A percentile compares a stretch with the other conserved stretches of the same genome.
Evolutionary conservation across 371 early-diverging fungal genomes (phyloP).

Genomic region (Actinomortierella ambigua): DNA sequence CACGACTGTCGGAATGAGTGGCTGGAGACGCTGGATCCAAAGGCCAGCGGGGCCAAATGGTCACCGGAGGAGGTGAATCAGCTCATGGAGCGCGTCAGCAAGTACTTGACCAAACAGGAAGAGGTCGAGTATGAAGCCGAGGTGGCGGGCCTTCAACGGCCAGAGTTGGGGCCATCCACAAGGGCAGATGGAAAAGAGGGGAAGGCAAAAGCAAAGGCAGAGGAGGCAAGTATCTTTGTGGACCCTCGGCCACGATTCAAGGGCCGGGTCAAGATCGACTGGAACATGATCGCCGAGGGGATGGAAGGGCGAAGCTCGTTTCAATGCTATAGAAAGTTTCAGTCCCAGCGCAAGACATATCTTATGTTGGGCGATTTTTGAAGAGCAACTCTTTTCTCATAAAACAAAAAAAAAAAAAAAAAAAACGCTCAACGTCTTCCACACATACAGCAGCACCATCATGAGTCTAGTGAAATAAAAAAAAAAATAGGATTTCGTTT

Average conservation of each 20-base stretch:
- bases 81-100: constrained; percentile 30
- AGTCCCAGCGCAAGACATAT: constrained; percentile 15
- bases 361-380: constrained; percentile 19
- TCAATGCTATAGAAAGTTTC: constrained; percentile 27
- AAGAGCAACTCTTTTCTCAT: neutral
- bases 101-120: constrained; percentile 9
- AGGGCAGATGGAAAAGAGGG: too few relatives aligned
- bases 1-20: constrained; percentile 28
- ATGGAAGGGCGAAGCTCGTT: constrained; percentile 24
- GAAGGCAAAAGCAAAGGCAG: neutral
- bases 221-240: constrained; percentile 5
- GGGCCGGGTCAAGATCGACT: constrained; percentile 28
- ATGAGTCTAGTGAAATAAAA: too few relatives aligned
- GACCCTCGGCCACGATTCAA: constrained; percentile 26
- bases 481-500: too few relatives aligned
- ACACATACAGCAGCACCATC: too few relatives aligned
- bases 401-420: too few relatives aligned
- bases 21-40: constrained; percentile 20
- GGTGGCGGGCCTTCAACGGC: neutral
- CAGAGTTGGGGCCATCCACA: neutral
- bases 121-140: constrained; percentile 9
- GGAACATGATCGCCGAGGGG: constrained; percentile 27
- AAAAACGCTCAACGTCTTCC: too few relatives aligned
- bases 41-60: constrained; percentile 14
- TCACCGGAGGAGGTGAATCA: constrained; percentile 17